Base-by-base conservation (phyloP, 2,329 filamentous ascomycete species). In the Hirsutella minnesotensis region DNA sequence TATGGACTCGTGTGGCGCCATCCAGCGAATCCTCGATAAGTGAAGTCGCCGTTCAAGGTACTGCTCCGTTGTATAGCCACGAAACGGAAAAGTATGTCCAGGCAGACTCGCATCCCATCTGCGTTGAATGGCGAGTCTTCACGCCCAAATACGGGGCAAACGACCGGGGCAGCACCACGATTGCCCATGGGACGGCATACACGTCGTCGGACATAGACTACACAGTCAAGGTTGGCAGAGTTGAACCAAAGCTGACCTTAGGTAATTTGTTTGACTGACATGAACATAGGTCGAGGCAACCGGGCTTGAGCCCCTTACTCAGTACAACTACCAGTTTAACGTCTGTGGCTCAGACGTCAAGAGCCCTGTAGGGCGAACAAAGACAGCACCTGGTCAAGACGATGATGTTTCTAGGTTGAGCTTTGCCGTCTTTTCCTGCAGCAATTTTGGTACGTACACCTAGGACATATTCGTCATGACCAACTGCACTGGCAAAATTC, bases 141-240 rank as follows among this genome's bases (percentile, higher is more conserved):
- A 61, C 62, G 18, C 68, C 72, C 49, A 55, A 67, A 40, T 58
- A 63, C n/a, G 43, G 58, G n/a, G 46, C 53, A 1, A 42, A 46
- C 3, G 64, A 73, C 27, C 3, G 21, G 18, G 5, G 34, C 4
- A 59, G 60, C 10, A 53, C 64, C 2, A 7, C 9, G 21, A 73
- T 75, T 2, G 66, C 72, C 40, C 65, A 64, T 1, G 83, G 83
- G 5, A 72, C 62, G 30, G 79, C 72, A 1, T 85, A 79, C 54
- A 87, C 83, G 0, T 83, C 73, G 30, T 82, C 75, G 1, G 83
- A 87, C 55, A 75, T 87, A 39, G 83, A 88, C 55, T 88, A 80
- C 55, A 87, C 83, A 0, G 66, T 86, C 46, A 86, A 86, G 68
- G 77, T 77, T 55, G 40, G 45, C 21, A 20, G 18, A 12, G 3